Evolutionary conservation across 208 protist species (phyloP), one percentile per base, ranked within the genome.

Genomic region (Trypanosoma brucei): DNA sequence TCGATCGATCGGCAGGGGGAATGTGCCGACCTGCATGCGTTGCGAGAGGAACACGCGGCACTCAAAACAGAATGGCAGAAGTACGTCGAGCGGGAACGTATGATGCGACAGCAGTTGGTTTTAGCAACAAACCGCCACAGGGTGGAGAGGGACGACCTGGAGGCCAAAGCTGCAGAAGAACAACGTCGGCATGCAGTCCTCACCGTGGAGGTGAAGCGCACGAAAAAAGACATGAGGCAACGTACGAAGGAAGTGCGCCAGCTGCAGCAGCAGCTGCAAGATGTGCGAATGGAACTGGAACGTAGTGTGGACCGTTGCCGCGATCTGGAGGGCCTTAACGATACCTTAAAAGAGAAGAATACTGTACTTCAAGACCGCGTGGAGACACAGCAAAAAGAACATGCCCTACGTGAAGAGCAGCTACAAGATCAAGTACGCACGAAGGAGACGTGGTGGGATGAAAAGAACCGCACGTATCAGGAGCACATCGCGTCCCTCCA

Each of bases 1-100:
- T n/a, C 50, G n/a, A n/a, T n/a, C 11, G 7, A 38, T 13, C 30
- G 37, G 49, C 1, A 30, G 30, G 4, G 54, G 50, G 46, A 36
- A 39, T 1, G 36, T 45, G 52, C 55, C 46, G 53, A 61, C 13
- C 59, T 68, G 14, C 38, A 34, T 36, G 68, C 61, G 8, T 36
- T 64, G 30, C 62, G 57, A 50, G 7, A 52, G 48, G 63, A 63
- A 36, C 56, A 69, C 44, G 55, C 55, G 1, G 42, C 55, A 9
- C 48, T 62, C n/a, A 63, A 69, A 35, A 31, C 14, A 14, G 62
- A 65, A 14, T 72, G 68, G 68, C 68, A 51, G 3, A 42, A 46
- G 8, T 59, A 50, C 36, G 49, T 53, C n/a, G 68, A 65, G 59
- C 54, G 62, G 0, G 68, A 67, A n/a, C 49, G 68, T 35, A n/a